phyloP scores from a whole-genome alignment of 1,139 yeast species.

The Arxiozyma slooffiae region DNA sequence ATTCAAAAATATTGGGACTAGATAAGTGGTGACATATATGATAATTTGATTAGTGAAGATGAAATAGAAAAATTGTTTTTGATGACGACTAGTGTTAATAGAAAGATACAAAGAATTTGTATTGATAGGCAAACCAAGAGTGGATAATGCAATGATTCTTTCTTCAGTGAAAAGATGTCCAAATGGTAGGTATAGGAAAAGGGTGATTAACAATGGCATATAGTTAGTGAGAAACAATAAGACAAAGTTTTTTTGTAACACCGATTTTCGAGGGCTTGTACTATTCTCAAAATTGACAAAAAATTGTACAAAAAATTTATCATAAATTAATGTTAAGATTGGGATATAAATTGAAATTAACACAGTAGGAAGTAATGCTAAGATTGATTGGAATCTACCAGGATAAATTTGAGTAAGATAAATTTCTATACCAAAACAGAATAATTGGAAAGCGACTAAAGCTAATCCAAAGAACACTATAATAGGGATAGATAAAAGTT shows the following conservation, averaged over 20 bases:
- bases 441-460: slow-evolving; percentile 55
- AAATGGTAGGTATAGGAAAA: slow-evolving; percentile 81
- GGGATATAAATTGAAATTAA: slow-evolving; percentile 65
- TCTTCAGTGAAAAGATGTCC: slow-evolving; percentile 43
- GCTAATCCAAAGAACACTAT: slow-evolving; percentile 50
- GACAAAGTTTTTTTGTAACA: slow-evolving; percentile 61
- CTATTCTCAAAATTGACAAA: slow-evolving; percentile 68
- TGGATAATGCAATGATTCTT: slow-evolving; percentile 17
- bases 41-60: slow-evolving; percentile 73
- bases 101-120: slow-evolving; percentile 38
- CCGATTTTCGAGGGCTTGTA: slow-evolving; percentile 49
- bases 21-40: slow-evolving; percentile 50
- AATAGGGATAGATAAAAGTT: slow-evolving; percentile 58
- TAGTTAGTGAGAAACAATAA: slow-evolving; percentile 73
- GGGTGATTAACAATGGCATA: slow-evolving; percentile 72
- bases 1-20: slow-evolving; percentile 39
- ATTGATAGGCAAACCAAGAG: slow-evolving; percentile 31
- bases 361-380: slow-evolving; percentile 67
- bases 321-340: slow-evolving; percentile 53
- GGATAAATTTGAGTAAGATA: slow-evolving; percentile 72
- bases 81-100: slow-evolving; percentile 58
- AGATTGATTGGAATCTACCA: slow-evolving; percentile 61
- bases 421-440: slow-evolving; percentile 71
- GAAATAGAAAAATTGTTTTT: slow-evolving; percentile 65
- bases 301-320: slow-evolving; percentile 39